Evolutionary conservation across 2,329 filamentous ascomycete species (phyloP).

Genomic region (Aureobasidium leucospermi): DNA sequence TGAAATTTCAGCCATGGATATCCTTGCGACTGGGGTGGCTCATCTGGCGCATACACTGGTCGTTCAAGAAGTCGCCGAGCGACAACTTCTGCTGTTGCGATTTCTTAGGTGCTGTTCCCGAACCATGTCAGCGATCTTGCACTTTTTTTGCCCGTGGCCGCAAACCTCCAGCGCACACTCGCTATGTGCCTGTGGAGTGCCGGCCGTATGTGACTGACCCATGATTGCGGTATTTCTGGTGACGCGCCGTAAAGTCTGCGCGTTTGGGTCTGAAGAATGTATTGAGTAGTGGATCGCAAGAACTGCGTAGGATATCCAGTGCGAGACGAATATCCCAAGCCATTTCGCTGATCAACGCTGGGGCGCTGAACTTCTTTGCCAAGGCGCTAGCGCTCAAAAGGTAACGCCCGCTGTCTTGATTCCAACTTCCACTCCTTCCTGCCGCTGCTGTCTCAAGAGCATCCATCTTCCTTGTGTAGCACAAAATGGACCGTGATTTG

Average conservation of each 20-base stretch:
- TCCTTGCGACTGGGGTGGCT: conserved; percentile 17
- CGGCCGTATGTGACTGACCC: conserved; percentile 28
- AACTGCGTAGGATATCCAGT: background rate
- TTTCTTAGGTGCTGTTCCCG: conserved; percentile 72
- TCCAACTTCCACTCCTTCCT: background rate
- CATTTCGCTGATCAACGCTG: background rate
- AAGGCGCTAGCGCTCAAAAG: background rate
- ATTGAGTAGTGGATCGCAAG: background rate
- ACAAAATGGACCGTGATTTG: background rate
- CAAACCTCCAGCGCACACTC: conserved; percentile 15
- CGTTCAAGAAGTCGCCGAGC: conserved; percentile 89
- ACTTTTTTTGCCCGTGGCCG: conserved; percentile 17
- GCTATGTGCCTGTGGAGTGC: conserved; percentile 3
- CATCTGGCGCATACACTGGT: conserved; percentile 63
- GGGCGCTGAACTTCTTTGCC: conserved; percentile 7
- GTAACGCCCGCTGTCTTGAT: background rate
- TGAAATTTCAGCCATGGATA: conserved; percentile 24
- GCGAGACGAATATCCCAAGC: conserved; percentile 1
- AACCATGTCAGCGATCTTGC: conserved; percentile 11
- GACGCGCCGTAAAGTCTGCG: conserved; percentile 16
- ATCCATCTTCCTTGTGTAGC: background rate
- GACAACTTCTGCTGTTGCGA: conserved; percentile 95
- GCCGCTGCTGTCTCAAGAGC: background rate
- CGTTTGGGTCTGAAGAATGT: background rate
- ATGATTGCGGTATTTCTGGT: conserved; percentile 47